phyloP scores from a whole-genome alignment of 176 grass and related monocot genomes.

The Urochloa ruziziensis region DNA sequence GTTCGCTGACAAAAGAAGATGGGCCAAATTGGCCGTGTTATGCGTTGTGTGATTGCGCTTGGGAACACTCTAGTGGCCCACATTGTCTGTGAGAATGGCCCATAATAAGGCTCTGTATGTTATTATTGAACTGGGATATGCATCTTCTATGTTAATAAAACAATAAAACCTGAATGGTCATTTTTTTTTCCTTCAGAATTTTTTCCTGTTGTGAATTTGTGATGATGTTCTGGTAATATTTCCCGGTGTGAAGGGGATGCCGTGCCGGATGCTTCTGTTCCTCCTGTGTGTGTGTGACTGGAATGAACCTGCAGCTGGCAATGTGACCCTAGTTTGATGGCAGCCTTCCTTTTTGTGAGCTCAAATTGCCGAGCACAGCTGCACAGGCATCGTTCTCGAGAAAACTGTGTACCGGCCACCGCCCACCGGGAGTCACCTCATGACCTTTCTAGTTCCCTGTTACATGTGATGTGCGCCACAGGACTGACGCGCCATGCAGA shows the following conservation, averaged over 20 bases:
- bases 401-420: neutral
- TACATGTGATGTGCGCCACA: conserved; percentile 3
- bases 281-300: neutral
- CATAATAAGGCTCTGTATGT: neutral
- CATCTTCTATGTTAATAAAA: neutral
- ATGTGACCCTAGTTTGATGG: neutral
- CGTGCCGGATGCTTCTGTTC: neutral
- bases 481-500: conserved; percentile 8
- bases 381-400: neutral
- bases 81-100: neutral
- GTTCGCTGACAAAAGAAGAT: neutral
- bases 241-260: too few relatives aligned
- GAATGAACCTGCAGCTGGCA: neutral
- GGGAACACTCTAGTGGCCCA: neutral
- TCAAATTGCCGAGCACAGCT: neutral
- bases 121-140: neutral
- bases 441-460: neutral
- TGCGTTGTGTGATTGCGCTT: neutral
- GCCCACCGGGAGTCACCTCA: neutral
- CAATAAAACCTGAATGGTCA: neutral
- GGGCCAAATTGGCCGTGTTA: neutral
- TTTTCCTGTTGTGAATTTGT: neutral
- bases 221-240: neutral
- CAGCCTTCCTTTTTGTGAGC: neutral
- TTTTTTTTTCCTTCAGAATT: neutral